Base-by-base conservation (phyloP, 2,329 filamentous ascomycete species). In the Colletotrichum lindemuthianum region DNA sequence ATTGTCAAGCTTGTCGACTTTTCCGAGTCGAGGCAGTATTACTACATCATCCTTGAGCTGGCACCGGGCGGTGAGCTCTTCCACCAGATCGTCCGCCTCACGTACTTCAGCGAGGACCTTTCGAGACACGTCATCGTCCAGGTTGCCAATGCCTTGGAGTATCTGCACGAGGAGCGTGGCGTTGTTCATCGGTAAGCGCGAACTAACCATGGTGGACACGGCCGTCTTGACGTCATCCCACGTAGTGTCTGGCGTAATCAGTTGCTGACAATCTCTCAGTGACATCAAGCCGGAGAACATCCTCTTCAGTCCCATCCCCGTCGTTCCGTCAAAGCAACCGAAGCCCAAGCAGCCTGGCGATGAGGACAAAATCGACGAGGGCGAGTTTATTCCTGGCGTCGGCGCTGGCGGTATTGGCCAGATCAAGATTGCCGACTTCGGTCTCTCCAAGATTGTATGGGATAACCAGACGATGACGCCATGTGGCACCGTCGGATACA, bases 281-380 rank as follows among this genome's bases (percentile, higher is more conserved):
- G 94, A 97, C 75, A 99, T 99, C 80, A 99, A 99, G 79, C 96
- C 96, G 0, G 96, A 99, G 78, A 99, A 99, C 73, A 88, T 99
- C 59, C 83, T 99, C 3, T 99, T 97, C 79, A 92, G 92, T 71
- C 95, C 94, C 4, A 92, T 90, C 64, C 90, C 93, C 0, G 90
- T 96, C 68, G 78, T 96, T 16, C 92, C 94, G 0, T 90, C 92
- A 6, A 95, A 90, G 74, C 83, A 88, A 58, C 93, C 92, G 1
- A 93, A 93, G 78, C 92, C 93, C 2, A 90, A 85, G 74, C 88
- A 90, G 61, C 89, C 93, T 2, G 96, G 96, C 34, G 96, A 99
- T 71, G 96, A 99, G 78, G 95, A 98, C 74, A 99, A 99, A 82
- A 92, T 90, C 5, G 96, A 99, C 66, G 96, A 99, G 77, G 96